These are phyloP conservation scores for Botryosphaeria agaves DNA, from an alignment of 2,329 filamentous ascomycete species.

Conservation along the genomic window DNA sequence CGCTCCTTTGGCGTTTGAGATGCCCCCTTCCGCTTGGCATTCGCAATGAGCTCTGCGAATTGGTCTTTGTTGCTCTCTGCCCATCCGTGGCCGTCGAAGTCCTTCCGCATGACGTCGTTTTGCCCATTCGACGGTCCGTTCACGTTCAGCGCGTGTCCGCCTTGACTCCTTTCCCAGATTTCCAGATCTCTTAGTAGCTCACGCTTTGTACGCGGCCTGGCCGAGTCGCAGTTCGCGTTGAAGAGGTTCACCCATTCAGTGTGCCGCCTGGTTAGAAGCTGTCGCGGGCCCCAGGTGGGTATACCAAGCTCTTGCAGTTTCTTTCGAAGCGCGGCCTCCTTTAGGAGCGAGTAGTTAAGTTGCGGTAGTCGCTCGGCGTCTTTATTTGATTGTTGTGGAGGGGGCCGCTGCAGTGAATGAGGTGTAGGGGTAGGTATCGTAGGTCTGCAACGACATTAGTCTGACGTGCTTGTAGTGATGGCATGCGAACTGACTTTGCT, in stretches of 20 bases:
- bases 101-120: slow-evolving; percentile 57
- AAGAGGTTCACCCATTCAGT: slow-evolving; percentile 89
- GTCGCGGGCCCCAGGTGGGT: slow-evolving; percentile 47
- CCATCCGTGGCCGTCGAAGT: slow-evolving; percentile 72
- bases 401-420: slow-evolving; percentile 4
- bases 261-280: slow-evolving; percentile 61
- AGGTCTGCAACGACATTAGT: slow-evolving; percentile 1
- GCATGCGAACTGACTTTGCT: slow-evolving; percentile 4
- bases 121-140: slow-evolving; percentile 19
- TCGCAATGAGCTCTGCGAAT: slow-evolving; percentile 65
- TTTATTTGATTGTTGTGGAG: background rate
- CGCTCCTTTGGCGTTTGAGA: background rate
- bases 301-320: slow-evolving; percentile 73
- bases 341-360: slow-evolving; percentile 76
- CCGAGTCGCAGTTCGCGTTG: slow-evolving; percentile 92
- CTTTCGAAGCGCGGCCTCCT: slow-evolving; percentile 57
- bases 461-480: slow-evolving; percentile 2
- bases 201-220: slow-evolving; percentile 47
- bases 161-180: slow-evolving; percentile 72
- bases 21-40: slow-evolving; percentile 40
- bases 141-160: slow-evolving; percentile 35
- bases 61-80: slow-evolving; percentile 52
- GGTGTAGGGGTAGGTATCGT: slow-evolving; percentile 5
- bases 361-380: slow-evolving; percentile 49
- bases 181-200: slow-evolving; percentile 68